Evolutionary conservation across 306 rosid species (phyloP).

Genomic region (Astragalus glycyphyllos): DNA sequence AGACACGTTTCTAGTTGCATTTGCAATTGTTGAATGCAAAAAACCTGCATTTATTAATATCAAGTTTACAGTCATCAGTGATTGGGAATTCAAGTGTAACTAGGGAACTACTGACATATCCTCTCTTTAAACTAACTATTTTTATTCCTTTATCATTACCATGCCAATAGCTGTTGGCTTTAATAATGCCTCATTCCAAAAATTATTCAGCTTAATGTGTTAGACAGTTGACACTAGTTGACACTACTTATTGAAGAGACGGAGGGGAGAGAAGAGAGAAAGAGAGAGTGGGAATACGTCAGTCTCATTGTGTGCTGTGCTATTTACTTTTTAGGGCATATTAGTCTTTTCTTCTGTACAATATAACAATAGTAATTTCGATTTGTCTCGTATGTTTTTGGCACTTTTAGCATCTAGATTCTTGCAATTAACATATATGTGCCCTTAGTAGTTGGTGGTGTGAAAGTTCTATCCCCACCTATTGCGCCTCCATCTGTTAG

Average conservation of each 20-base stretch:
- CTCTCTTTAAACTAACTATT: conserved; percentile 20
- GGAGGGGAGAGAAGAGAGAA: not conserved
- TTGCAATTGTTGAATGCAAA: conserved; percentile 31
- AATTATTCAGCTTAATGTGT: conserved; percentile 31
- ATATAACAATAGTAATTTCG: conserved; percentile 20
- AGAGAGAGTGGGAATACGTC: conserved; percentile 16
- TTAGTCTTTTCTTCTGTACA: conserved; percentile 6
- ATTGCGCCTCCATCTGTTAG: conserved; percentile 27
- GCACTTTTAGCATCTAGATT: conserved; percentile 25
- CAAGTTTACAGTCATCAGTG: conserved; percentile 32
- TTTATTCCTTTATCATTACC: conserved; percentile 25
- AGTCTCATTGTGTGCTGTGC: conserved; percentile 22
- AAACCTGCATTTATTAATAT: conserved; percentile 22
- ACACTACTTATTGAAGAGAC: conserved; percentile 14
- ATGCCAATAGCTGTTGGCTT: conserved; percentile 30
- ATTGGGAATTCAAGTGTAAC: conserved; percentile 16
- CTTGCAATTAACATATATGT: conserved; percentile 28
- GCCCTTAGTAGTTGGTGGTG: conserved; percentile 31
- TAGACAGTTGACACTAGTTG: not conserved
- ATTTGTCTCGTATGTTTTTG: conserved; percentile 18
- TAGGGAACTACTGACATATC: not conserved
- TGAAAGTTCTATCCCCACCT: conserved; percentile 17
- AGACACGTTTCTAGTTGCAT: conserved; percentile 24
- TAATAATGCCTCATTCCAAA: conserved; percentile 19
- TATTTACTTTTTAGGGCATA: conserved; percentile 12